A percentile compares a stretch with the other conserved stretches of the same genome.
Evolutionary conservation across 2,329 filamentous ascomycete genomes (phyloP).

Genomic region (Triangularia verruculosa): DNA sequence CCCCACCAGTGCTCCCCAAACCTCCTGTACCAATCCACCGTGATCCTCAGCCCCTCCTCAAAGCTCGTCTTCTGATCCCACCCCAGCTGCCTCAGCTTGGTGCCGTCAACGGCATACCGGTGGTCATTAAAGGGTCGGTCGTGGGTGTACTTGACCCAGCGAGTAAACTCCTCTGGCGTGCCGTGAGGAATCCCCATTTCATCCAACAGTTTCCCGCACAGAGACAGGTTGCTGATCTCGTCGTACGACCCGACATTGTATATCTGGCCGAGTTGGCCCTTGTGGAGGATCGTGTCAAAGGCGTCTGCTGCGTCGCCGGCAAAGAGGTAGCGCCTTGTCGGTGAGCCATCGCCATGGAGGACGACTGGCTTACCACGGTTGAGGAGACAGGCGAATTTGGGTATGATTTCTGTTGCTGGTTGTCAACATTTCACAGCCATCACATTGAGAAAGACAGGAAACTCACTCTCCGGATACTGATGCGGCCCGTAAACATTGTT

Average conservation of each 20-base stretch:
- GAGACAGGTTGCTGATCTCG: conserved; percentile 70
- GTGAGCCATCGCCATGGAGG: conserved; percentile 73
- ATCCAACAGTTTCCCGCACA: conserved; percentile 63
- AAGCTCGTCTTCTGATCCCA: conserved; percentile 68
- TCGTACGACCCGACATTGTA: conserved; percentile 81
- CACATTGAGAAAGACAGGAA: not conserved
- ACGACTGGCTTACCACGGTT: conserved; percentile 64
- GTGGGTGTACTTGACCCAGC: conserved; percentile 70
- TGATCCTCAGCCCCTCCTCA: conserved; percentile 59
- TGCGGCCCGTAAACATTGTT: conserved; percentile 87
- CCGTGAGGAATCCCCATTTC: conserved; percentile 57
- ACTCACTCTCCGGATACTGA: conserved; percentile 77
- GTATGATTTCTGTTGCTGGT: conserved; percentile 68
- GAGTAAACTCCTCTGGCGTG: conserved; percentile 51
- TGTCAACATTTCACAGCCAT: not conserved
- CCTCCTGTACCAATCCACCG: conserved; percentile 66
- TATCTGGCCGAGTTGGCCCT: conserved; percentile 68
- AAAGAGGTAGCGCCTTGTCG: conserved; percentile 73
- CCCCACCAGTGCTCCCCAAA: conserved; percentile 72
- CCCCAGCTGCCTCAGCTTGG: conserved; percentile 63
- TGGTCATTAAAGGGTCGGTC: conserved; percentile 78
- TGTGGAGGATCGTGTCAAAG: conserved; percentile 80
- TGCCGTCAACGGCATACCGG: conserved; percentile 68
- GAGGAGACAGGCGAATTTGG: conserved; percentile 74
- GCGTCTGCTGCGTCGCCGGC: conserved; percentile 77